Conservation (phyloP, 2,329 filamentous ascomycete genomes). For the Pestalotiopsis sp. region DNA sequence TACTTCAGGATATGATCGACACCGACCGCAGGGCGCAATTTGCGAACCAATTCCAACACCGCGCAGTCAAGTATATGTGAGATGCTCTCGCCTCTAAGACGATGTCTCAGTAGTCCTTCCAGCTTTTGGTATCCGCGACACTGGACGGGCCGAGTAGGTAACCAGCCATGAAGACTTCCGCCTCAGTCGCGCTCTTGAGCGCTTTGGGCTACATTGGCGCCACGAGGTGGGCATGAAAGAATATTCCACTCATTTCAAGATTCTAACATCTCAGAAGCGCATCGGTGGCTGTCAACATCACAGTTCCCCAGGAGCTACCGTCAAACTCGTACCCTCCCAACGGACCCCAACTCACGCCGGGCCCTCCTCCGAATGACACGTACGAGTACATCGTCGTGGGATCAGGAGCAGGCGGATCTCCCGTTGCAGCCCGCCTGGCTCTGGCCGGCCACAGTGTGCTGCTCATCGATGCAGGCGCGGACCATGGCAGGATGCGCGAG, state of each 20-base stretch:
- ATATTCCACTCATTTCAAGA: neutral
- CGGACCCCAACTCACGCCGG: neutral
- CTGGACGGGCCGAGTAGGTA: neutral
- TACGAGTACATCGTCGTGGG: constrained; percentile 68
- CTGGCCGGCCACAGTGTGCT: constrained; percentile 60
- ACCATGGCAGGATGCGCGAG: constrained; percentile 50
- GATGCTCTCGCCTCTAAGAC: neutral
- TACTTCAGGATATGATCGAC: neutral
- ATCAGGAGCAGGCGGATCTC: constrained; percentile 60
- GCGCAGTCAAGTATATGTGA: neutral
- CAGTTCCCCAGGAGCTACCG: neutral
- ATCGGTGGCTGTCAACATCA: neutral
- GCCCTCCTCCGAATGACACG: neutral
- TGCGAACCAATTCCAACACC: neutral
- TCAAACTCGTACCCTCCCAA: neutral
- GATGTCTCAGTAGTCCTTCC: no score
- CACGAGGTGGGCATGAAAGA: neutral
- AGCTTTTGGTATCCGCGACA: neutral
- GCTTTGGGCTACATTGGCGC: neutral
- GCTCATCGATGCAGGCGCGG: constrained; percentile 61
- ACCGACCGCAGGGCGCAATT: neutral
- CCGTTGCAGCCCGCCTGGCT: constrained; percentile 59
- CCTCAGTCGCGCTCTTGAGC: neutral
- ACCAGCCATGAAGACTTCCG: neutral
- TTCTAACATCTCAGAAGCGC: neutral